Base-by-base conservation (phyloP, 768 basidiomycete species). In the Russula virescens region DNA sequence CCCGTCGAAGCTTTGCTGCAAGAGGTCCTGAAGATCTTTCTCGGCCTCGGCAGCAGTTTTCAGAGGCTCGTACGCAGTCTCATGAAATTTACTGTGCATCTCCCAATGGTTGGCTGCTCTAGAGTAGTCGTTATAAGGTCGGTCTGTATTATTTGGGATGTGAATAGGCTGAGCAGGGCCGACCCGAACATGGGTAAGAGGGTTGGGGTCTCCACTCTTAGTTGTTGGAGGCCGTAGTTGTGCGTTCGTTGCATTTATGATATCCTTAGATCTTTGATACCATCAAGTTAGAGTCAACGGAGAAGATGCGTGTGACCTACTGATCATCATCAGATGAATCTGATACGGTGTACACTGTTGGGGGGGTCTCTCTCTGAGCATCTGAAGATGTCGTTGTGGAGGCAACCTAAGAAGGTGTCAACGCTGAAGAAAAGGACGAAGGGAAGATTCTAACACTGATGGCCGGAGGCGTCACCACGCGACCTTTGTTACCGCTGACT, bases 21-120 rank as follows among this genome's bases (percentile, higher is more conserved):
- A 84, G 19, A 94, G 77, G 45, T 92, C 90, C 25, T 85, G 82
- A 55, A 94, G 75, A 23, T 86, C 89, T 67, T 85, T 86, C 68
- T 94, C 90, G 0, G 91, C 85, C 23, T 94, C 89, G 0, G 72
- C 75, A 34, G 79, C 69, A 23, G 76, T 71, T 71, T 73, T 78
- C n/a, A 52, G 62, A 31, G 75, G 73, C 16, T 77, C 74, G 19
- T 73, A 59, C 38, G 31, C 38, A 8, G 23, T 68, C 35, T 74
- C 67, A 71, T 13, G 50, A 40, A 75, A 73, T 2, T 72, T 66
- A 71, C 8, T 52, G 34, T 74, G 73, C 4, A 73, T 72, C 59
- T 74, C 73, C 67, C 75, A 66, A 31, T 71, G 61, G 52, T 68
- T 46, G 66, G 61, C 6, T 62, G 65, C 48, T 67, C 69, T 66